A percentile compares a stretch with the other conserved stretches of the same genome.
Conservation (phyloP, 352 stramenopile genomes). For the Blastocystis sp. region DNA sequence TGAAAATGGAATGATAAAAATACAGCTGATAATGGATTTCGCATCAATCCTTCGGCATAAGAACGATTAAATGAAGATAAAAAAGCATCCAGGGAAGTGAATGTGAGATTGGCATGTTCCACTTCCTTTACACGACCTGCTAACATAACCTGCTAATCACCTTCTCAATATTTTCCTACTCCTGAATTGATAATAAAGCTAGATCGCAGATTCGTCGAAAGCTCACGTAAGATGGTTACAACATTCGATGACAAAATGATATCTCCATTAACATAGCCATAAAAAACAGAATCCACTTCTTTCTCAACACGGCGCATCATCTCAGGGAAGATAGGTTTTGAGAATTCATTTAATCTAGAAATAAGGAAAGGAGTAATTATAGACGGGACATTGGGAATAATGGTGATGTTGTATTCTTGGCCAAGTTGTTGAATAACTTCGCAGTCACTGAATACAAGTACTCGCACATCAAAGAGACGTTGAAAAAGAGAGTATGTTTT, state of each 20-base stretch:
- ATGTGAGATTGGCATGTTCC: background rate
- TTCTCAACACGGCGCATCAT: background rate
- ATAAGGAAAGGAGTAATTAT: background rate
- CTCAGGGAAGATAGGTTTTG: conserved; percentile 17
- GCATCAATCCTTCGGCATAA: background rate
- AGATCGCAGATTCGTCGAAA: no score
- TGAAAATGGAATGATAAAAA: background rate
- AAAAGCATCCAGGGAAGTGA: background rate
- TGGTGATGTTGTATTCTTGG: background rate
- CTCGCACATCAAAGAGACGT: background rate
- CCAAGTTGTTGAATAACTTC: background rate
- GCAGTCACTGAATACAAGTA: conserved; percentile 35
- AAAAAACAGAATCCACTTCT: background rate
- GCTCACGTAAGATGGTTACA: background rate
- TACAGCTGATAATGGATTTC: conserved; percentile 54
- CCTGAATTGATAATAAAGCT: no score
- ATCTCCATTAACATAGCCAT: conserved; percentile 46
- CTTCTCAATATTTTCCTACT: background rate
- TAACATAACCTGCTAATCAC: background rate
- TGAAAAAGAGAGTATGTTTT: conserved; percentile 22
- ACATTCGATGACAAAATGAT: conserved; percentile 30
- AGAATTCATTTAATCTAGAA: background rate
- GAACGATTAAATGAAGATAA: background rate
- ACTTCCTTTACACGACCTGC: conserved; percentile 38
- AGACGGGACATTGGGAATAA: conserved; percentile 8